Conservation (phyloP, 495 filamentous ascomycete genomes). For the Tuber microsphaerosporum region DNA sequence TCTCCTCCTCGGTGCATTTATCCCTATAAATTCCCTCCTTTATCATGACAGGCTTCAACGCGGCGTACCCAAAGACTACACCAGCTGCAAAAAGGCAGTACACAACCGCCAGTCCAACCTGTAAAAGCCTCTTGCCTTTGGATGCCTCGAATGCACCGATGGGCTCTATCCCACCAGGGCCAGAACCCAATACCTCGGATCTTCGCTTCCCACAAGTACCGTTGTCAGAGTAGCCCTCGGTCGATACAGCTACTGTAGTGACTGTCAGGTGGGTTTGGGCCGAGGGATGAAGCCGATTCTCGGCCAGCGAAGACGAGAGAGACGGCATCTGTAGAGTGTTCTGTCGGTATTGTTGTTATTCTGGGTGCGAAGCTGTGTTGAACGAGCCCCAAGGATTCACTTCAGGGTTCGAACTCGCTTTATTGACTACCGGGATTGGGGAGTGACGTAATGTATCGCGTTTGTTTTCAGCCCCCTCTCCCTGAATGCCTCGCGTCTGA, state of each 20-base stretch:
- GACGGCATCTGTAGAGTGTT: constrained; percentile 15
- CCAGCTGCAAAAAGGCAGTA: constrained; percentile 80
- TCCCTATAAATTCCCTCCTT: constrained; percentile 65
- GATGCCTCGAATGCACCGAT: constrained; percentile 65
- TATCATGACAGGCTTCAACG: constrained; percentile 74
- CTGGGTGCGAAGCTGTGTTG: background rate
- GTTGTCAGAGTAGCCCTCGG: background rate
- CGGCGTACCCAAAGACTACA: constrained; percentile 76
- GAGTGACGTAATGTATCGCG: background rate
- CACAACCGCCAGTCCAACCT: constrained; percentile 60
- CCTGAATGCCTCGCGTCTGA: background rate
- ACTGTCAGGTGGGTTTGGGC: constrained; percentile 31
- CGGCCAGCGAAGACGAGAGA: constrained; percentile 34
- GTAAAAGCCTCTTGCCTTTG: constrained; percentile 56
- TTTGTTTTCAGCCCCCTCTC: background rate
- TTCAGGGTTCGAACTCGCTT: background rate
- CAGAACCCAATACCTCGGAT: constrained; percentile 19
- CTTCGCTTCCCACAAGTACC: constrained; percentile 8
- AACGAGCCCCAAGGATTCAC: background rate
- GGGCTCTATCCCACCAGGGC: constrained; percentile 44
- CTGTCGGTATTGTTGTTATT: background rate
- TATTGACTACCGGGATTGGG: background rate
- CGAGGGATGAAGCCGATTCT: constrained; percentile 38
- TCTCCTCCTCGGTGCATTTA: constrained; percentile 54
- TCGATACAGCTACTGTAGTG: background rate